Percentiles rank a stretch among this genome's conserved stretches.
Evolutionary conservation across 2,329 filamentous ascomycete species (phyloP).

Genomic region (Catunica adiposa): DNA sequence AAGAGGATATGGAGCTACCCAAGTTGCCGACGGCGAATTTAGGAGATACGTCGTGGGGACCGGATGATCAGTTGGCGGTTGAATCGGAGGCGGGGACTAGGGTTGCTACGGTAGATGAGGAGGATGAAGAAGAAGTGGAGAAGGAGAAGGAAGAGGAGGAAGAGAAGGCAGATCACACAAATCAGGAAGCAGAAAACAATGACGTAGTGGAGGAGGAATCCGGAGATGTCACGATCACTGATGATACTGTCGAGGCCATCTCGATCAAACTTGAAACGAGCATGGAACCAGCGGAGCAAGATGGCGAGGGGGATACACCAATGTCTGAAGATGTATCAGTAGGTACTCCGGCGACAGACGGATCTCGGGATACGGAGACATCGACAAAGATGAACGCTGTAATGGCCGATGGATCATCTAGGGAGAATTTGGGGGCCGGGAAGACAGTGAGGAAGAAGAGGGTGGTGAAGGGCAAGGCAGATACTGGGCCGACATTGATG

Average conservation of each 20-base stretch:
- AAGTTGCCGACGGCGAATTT: not conserved
- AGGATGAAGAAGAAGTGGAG: not conserved
- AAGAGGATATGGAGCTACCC: slow-evolving; percentile 4
- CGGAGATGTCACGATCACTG: not conserved
- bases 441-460: not conserved
- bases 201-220: not conserved
- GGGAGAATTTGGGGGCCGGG: no score
- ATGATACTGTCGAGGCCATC: not conserved
- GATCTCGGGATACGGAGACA: not conserved
- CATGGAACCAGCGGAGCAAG: not conserved
- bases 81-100: slow-evolving; percentile 6
- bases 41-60: slow-evolving; percentile 3
- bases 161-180: not conserved
- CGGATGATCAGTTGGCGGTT: slow-evolving; percentile 12
- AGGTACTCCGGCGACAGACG: not conserved
- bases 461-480: not conserved
- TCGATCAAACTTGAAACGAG: not conserved
- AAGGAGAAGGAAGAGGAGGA: not conserved
- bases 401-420: no score
- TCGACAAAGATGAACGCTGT: not conserved
- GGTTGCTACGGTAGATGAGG: not conserved
- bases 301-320: not conserved
- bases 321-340: not conserved
- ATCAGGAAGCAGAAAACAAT: not conserved
- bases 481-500: slow-evolving; percentile 5